These are phyloP conservation scores for Solanum medicagineum DNA, from an alignment of 257 asterid species.

Conservation along the genomic window DNA sequence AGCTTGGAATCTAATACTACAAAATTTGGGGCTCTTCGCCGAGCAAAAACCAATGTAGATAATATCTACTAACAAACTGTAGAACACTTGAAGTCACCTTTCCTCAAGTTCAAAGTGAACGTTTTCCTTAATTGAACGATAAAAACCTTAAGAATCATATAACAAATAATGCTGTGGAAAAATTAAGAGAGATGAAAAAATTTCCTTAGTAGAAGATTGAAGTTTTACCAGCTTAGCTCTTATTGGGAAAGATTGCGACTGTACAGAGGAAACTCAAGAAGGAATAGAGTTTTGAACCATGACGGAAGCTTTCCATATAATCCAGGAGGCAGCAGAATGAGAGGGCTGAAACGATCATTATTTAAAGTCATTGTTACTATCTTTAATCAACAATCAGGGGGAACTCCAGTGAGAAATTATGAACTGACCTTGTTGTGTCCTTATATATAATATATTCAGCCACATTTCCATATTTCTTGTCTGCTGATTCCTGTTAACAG, in stretches of 20 bases:
- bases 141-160: background rate
- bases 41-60: background rate
- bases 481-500: constrained; percentile 81
- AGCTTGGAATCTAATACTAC: background rate
- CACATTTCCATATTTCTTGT: constrained; percentile 58
- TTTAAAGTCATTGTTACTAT: background rate
- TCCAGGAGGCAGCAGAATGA: constrained; percentile 69
- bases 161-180: background rate
- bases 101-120: background rate
- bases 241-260: constrained; percentile 59
- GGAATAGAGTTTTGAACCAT: constrained; percentile 59
- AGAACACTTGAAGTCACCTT: background rate
- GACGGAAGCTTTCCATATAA: constrained; percentile 57
- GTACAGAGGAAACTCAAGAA: constrained; percentile 84
- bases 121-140: background rate
- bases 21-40: background rate
- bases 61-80: background rate
- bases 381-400: background rate
- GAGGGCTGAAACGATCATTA: constrained; percentile 47
- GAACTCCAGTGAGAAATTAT: background rate
- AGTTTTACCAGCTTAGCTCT: constrained; percentile 42
- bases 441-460: constrained; percentile 60
- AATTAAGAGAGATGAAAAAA: background rate
- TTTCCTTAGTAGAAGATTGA: background rate
- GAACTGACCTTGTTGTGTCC: constrained; percentile 61